Base-by-base conservation (phyloP, 108 stramenopile species). In the Mediolabrus comicus region DNA sequence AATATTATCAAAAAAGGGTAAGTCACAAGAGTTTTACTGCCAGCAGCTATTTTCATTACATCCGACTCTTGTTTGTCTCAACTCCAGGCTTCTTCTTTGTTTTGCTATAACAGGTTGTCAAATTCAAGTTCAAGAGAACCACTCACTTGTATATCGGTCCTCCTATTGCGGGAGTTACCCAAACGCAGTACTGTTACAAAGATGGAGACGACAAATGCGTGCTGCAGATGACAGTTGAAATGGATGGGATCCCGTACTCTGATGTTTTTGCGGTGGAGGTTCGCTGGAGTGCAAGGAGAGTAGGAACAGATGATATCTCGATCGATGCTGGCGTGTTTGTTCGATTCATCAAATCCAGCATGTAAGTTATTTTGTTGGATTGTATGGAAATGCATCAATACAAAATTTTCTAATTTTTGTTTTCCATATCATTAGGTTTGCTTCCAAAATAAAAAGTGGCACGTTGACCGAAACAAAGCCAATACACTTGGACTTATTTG, bases 201-300 rank as follows among this genome's bases (percentile, higher is more conserved):
- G 90, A 91, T 28, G 85, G 80, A 2, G 78, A 88, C 35, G 86
- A 91, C 53, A 78, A 65, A 54, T 89, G 82, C 59, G 70, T 92
- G 11, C 46, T 91, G 31, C 65, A 71, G 39, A 95, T 87, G 75
- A 84, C 84, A 0, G 83, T 87, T 8, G 82, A 81, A 56, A 89
- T 95, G 80, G 85, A 89, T 27, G 91, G 91, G 0, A 90, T 95
- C 43, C 94, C 94, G 1, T 95, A 90, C 65, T 79, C 88, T 12
- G 94, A 95, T 67, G 62, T 66, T 5, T 95, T 95, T 65, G 79
- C 72, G 0, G 91, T 95, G 0, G 89, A 95, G 53, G 85, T 90
- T 66, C 75, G 91, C 14, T 95, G 94, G 94, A 85, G 83, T 26
- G 91, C 91, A 3, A 76, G 73, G n/a, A 73, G 86, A 28, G 52